These are phyloP conservation scores for Geotrichum macrosporum DNA, from an alignment of 1,139 yeast species.

Conservation along the genomic window DNA sequence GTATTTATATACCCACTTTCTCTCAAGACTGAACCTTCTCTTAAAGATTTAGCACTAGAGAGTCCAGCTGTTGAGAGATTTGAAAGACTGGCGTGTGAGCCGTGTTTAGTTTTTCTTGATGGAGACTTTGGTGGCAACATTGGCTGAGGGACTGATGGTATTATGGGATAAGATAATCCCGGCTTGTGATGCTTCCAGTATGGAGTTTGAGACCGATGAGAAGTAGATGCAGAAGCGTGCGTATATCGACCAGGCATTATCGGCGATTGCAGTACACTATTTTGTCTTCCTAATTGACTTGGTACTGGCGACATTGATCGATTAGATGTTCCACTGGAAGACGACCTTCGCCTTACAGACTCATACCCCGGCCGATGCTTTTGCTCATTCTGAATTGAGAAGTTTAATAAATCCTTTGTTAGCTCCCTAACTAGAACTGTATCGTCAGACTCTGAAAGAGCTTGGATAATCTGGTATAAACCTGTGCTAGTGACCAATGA, in stretches of 20 bases:
- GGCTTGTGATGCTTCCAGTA: conserved; percentile 1
- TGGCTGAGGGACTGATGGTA: not conserved
- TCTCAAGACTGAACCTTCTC: too few species aligned
- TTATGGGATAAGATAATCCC: not conserved
- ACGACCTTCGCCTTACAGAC: not conserved
- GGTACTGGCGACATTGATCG: not conserved
- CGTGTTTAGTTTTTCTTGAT: conserved; percentile 9
- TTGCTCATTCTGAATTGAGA: conserved; percentile 1
- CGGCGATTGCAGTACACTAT: conserved; percentile 14
- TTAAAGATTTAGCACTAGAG: not conserved
- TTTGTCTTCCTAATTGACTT: not conserved
- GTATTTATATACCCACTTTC: not conserved
- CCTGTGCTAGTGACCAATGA: conserved; percentile 12
- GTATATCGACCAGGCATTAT: not conserved
- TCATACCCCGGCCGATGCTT: not conserved
- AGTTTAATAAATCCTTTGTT: conserved; percentile 18
- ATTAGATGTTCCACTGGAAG: not conserved
- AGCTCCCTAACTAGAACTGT: conserved; percentile 18
- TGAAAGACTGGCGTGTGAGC: conserved; percentile 5
- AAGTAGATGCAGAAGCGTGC: conserved; percentile 1
- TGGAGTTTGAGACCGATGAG: not conserved
- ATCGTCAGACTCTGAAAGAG: conserved; percentile 12
- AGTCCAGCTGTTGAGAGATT: not conserved
- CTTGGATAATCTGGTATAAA: conserved; percentile 1
- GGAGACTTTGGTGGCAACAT: conserved; percentile 15